Conservation (phyloP, 345 rosid species). For the Angophora floribunda region DNA sequence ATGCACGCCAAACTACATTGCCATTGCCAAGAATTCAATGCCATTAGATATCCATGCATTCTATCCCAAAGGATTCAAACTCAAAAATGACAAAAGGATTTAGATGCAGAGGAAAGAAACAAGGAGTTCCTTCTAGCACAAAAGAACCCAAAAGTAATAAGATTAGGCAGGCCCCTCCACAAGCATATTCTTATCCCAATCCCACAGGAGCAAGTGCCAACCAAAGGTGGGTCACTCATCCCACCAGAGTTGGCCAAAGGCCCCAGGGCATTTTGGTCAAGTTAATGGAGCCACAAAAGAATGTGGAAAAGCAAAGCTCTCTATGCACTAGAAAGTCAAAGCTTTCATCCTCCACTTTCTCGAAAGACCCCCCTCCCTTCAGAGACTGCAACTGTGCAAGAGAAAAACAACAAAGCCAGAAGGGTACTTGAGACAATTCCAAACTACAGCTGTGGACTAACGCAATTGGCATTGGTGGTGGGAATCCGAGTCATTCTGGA, state of each 20-base stretch:
- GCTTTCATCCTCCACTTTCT: background rate
- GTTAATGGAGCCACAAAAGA: background rate
- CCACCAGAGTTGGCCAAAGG: background rate
- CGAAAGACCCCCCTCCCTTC: background rate
- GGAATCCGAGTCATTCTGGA: constrained; percentile 14
- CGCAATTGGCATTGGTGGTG: constrained; percentile 19
- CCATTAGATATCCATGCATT: background rate
- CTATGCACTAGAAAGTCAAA: background rate
- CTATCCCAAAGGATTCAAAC: background rate
- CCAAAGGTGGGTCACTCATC: background rate
- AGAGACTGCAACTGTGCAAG: background rate
- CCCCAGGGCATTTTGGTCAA: background rate
- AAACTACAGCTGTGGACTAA: constrained; percentile 15
- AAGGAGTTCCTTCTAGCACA: background rate
- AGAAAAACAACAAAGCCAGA: background rate
- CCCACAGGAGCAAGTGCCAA: background rate
- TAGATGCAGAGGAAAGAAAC: background rate
- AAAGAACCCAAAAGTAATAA: background rate
- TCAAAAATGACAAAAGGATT: background rate
- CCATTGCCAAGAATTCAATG: background rate
- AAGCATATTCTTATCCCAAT: background rate
- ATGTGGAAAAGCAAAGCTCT: background rate
- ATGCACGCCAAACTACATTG: background rate
- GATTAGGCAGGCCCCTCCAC: background rate
- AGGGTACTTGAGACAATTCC: background rate